Percentiles rank a stretch among this genome's conserved stretches.
These are phyloP conservation scores for Yarrowia sp. DNA, from an alignment of 805 yeast genomes.

Conservation along the genomic window DNA sequence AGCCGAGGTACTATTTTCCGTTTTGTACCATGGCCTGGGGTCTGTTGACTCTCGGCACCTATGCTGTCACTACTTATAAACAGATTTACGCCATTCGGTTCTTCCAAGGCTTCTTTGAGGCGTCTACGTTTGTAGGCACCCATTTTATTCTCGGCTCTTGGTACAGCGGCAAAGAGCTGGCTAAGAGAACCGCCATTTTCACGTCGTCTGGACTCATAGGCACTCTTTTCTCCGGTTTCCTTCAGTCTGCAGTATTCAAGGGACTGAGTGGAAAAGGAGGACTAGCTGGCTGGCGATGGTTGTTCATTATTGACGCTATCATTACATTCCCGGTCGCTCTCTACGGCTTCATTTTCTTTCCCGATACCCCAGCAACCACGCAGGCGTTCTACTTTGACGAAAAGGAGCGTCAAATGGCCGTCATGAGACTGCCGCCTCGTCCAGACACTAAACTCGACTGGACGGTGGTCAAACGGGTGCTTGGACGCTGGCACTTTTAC, in stretches of 20 bases:
- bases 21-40: slow-evolving; percentile 52
- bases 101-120: slow-evolving; percentile 56
- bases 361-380: slow-evolving; percentile 39
- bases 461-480: slow-evolving; percentile 44
- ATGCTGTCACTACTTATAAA: slow-evolving; percentile 48
- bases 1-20: slow-evolving; percentile 51
- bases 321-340: slow-evolving; percentile 41
- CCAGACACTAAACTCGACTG: slow-evolving; percentile 46
- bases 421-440: slow-evolving; percentile 46
- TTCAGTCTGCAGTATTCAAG: slow-evolving; percentile 55
- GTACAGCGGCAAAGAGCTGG: slow-evolving; percentile 56
- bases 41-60: slow-evolving; percentile 50
- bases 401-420: slow-evolving; percentile 49
- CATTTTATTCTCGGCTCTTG: slow-evolving; percentile 56
- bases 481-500: slow-evolving; percentile 50
- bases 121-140: slow-evolving; percentile 54
- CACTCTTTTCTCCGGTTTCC: slow-evolving; percentile 55
- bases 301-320: slow-evolving; percentile 42
- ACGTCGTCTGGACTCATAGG: slow-evolving; percentile 54
- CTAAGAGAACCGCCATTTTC: slow-evolving; percentile 54
- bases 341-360: slow-evolving; percentile 40
- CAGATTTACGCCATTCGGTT: slow-evolving; percentile 55
- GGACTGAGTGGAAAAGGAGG: slow-evolving; percentile 55
- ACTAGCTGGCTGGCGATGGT: slow-evolving; percentile 49
- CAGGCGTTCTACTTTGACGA: slow-evolving; percentile 48